A percentile compares a stretch with the other conserved stretches of the same genome.
phyloP scores from a whole-genome alignment of 2,329 filamentous ascomycete genomes.

The Cercospora sp. region DNA sequence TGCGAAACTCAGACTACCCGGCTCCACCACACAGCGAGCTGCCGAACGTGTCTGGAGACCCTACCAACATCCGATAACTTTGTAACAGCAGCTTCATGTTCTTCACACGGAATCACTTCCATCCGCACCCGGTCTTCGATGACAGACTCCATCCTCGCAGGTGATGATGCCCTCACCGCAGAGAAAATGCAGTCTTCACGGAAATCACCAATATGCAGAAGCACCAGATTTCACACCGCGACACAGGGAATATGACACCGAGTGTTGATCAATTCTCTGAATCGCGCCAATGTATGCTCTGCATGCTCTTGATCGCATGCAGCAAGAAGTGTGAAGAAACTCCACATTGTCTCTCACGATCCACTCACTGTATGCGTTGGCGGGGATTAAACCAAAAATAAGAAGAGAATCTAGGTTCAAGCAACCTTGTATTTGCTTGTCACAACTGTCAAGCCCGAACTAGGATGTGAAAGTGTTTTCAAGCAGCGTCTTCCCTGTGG shows the following conservation, averaged over 20 bases:
- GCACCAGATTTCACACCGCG: not conserved
- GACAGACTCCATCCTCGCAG: not conserved
- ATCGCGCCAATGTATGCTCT: not conserved
- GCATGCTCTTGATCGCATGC: not conserved
- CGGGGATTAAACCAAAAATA: not conserved
- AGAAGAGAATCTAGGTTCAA: not conserved
- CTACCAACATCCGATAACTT: not conserved
- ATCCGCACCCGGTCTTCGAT: not conserved
- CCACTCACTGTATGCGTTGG: not conserved
- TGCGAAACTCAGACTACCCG: not conserved
- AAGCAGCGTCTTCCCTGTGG: not conserved
- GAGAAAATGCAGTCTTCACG: not conserved
- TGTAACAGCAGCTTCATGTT: not conserved
- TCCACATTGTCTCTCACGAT: not conserved
- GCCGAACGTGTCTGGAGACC: not conserved
- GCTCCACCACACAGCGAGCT: not conserved
- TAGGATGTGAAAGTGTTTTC: not conserved
- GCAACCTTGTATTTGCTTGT: not conserved
- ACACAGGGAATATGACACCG: not conserved
- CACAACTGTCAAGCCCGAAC: not conserved
- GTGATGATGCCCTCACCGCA: not conserved
- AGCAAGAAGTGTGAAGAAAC: not conserved
- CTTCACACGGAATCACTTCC: not conserved
- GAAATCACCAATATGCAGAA: not conserved
- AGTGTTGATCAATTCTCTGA: not conserved